Evolutionary conservation across 306 rosid species (phyloP), one percentile per base, ranked within the genome.

Genomic region (Cicer chorassanicum): DNA sequence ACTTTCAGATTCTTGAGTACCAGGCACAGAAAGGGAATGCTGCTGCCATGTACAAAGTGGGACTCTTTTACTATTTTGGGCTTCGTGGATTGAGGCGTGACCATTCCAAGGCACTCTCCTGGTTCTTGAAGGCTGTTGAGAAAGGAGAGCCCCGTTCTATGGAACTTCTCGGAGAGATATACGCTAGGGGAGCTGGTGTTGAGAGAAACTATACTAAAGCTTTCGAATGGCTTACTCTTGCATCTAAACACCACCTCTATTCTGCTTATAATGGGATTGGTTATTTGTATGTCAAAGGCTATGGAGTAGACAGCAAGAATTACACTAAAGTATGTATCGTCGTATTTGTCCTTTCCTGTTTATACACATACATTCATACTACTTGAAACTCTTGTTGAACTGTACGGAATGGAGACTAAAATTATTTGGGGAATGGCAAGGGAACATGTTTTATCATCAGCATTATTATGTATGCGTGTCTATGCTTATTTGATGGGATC

Each of bases 221-320:
- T n/a, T 83, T 92, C 40, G 96, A 92, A 61, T 95, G 99, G 97
- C 97, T 95, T 42, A 84, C 88, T 1, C 96, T 85, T 57, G 99
- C 99, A 39, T 90, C 98, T 10, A 86, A 82, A 57, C 99, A 90
- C 72, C 92, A 87, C 14, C 85, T 87, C 4, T 92, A 73, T 80
- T 89, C 98, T 9, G 97, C 99, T 56, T 95, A 90, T 71, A 95
- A 95, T 80, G 99, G 99, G 59, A 85, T 95, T 81, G 99, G 99
- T 0, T 95, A 95, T 88, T 85, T 95, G 76, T 90, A 95, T 12
- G 96, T 95, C 55, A 90, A 92, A 78, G 99, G 99, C 38, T 89
- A 92, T 62, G 99, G 99, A 55, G 98, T 95, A 19, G 96, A 89
- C 38, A 83, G 85, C 88, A 88, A 90, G 70, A 95, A 95, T 72